These are phyloP conservation scores for Dryadomyces quercus-mongolicae DNA, from an alignment of 2,329 filamentous ascomycete genomes.

Conservation along the genomic window DNA sequence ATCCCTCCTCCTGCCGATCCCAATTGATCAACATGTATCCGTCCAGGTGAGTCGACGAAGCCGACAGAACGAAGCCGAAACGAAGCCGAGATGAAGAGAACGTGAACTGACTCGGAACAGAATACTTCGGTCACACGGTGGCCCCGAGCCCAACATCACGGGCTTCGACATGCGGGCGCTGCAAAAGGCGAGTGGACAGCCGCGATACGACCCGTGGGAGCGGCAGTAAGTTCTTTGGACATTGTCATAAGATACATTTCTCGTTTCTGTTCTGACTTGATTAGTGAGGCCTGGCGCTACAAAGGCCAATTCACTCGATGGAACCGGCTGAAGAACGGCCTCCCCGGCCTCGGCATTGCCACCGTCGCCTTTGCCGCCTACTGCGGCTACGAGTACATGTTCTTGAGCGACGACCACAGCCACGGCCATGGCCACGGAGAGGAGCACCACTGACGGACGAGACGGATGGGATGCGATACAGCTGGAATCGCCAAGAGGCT, in stretches of 20 bases:
- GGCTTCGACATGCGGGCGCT: conserved; percentile 83
- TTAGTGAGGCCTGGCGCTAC: conserved; percentile 91
- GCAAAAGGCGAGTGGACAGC: conserved; percentile 54
- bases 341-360: conserved; percentile 87
- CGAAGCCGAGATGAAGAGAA: not conserved
- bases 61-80: not conserved
- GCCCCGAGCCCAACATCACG: conserved; percentile 63
- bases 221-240: conserved; percentile 35
- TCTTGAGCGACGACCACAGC: conserved; percentile 52
- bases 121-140: conserved; percentile 39
- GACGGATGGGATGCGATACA: too few species aligned
- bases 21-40: conserved; percentile 20
- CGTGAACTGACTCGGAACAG: conserved; percentile 14
- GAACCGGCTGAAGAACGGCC: conserved; percentile 77
- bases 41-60: conserved; percentile 18
- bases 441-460: conserved; percentile 50
- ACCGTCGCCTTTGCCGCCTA: conserved; percentile 85
- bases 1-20: not conserved
- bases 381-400: conserved; percentile 80
- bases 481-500: conserved; percentile 9
- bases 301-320: conserved; percentile 73
- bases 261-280: not conserved
- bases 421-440: conserved; percentile 43
- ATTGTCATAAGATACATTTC: too few species aligned
- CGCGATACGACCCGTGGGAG: conserved; percentile 56